Evolutionary conservation across 345 rosid genomes (phyloP).

Genomic region (Populus euphratica): DNA sequence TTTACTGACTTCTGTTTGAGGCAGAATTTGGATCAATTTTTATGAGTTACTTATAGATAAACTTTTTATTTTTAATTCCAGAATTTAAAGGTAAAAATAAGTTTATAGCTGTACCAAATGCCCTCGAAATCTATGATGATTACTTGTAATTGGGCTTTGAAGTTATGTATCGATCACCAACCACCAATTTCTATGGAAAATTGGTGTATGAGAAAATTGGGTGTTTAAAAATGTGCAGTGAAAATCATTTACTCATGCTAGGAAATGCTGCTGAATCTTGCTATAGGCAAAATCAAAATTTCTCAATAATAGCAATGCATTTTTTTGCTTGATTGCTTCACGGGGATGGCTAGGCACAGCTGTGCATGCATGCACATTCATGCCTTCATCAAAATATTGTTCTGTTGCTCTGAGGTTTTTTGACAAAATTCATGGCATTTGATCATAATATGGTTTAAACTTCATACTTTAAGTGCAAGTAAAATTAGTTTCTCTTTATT

Average conservation of each 20-base stretch:
- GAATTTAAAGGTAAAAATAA: too few relatives aligned
- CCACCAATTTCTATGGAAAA: neutral
- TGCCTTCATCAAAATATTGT: neutral
- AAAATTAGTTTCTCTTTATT: conserved; percentile 20
- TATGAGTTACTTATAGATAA: neutral
- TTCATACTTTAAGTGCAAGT: neutral
- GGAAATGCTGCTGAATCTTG: neutral
- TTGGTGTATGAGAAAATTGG: neutral
- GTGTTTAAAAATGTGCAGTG: neutral
- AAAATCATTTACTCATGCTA: neutral
- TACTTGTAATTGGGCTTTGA: neutral
- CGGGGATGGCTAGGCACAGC: neutral
- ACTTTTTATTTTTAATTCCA: neutral
- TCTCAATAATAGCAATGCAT: neutral
- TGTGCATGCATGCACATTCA: neutral
- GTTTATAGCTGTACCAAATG: too few relatives aligned
- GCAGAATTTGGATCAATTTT: neutral
- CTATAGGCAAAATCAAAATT: neutral
- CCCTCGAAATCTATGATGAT: too few relatives aligned
- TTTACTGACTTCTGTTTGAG: neutral
- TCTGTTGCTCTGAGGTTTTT: neutral
- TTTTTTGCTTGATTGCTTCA: neutral
- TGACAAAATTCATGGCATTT: neutral
- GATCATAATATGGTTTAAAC: neutral
- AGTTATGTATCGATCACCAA: neutral